phyloP scores from a whole-genome alignment of 257 asterid species.

The Solanum virginianum region DNA sequence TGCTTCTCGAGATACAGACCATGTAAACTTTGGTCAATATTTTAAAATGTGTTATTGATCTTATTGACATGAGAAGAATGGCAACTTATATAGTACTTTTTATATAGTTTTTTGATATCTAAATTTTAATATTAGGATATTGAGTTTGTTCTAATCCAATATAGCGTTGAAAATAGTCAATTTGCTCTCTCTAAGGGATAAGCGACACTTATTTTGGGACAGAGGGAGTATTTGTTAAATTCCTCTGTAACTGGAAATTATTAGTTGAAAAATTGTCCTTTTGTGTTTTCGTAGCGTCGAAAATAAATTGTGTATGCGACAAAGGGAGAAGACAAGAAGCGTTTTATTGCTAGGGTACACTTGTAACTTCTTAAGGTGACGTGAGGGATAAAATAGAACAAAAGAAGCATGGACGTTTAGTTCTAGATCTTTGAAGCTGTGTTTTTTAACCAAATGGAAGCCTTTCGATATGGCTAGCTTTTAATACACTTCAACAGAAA shows the following conservation, averaged over 20 bases:
- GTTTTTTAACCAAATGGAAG: background rate
- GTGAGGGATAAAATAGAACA: background rate
- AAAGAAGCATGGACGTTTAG: background rate
- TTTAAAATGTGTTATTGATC: background rate
- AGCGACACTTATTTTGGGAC: background rate
- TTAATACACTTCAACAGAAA: background rate
- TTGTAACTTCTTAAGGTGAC: background rate
- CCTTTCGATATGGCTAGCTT: background rate
- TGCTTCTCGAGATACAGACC: background rate
- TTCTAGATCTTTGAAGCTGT: background rate
- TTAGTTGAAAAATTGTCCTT: background rate
- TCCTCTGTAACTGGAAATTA: background rate
- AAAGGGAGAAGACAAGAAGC: background rate
- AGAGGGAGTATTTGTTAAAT: background rate
- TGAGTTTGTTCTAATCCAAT: background rate
- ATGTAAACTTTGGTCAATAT: background rate
- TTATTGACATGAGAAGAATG: background rate
- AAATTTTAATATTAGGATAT: background rate
- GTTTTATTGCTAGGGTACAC: background rate
- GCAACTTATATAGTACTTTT: background rate
- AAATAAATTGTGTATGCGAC: background rate
- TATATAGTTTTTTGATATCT: background rate
- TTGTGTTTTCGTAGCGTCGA: background rate
- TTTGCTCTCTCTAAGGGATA: background rate
- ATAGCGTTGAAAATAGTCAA: background rate